Base-by-base conservation (phyloP, 176 grass and related monocot species). In the Lolium perenne region DNA sequence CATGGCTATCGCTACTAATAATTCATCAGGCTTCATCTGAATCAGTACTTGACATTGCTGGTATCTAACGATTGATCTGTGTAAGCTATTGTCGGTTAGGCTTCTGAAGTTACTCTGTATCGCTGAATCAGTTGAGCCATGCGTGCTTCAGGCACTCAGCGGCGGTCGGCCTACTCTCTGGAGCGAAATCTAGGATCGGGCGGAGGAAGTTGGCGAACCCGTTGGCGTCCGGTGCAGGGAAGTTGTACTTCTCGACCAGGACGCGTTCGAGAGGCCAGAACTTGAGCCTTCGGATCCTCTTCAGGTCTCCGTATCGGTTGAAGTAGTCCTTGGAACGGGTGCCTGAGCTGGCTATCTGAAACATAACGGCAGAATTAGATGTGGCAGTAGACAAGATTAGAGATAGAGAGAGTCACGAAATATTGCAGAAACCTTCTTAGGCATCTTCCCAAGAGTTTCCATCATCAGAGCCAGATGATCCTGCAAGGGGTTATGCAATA, bases 391-490 rank as follows among this genome's bases (percentile, higher is more conserved):
- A 77, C 35, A 43, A 21, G 4, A 63, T 47, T 35, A 63, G 17
- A 73, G 2, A 46, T 35, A 63, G 17, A 73, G 2, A 46, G 26
- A 53, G 22, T 38, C 4, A 6, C 8, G 20, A 46, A 66, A 20
- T 20, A 86, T 49, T 83, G 69, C 0, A 64, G 7, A 25, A 46
- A 92, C 96, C 90, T 98, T 92, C 86, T 85, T 85, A 48, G 93
- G 93, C 83, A 98, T 95, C 86, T 94, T 98, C 74, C 96, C 96
- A 6, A 98, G 90, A 55, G 88, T 85, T 85, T 98, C 96, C 93
- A 98, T 98, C 93, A 94, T 98, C 65, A 88, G 68, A 80, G 93
- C 93, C 76, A 98, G 91, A 70, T 98, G 96, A 89, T 98, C 96
- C 96, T 98, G 56, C 43, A 78, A 81, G 57, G 18, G 54, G 80